phyloP scores from a whole-genome alignment of 2,329 filamentous ascomycete species.

The Rhynchosporium graminicola region DNA sequence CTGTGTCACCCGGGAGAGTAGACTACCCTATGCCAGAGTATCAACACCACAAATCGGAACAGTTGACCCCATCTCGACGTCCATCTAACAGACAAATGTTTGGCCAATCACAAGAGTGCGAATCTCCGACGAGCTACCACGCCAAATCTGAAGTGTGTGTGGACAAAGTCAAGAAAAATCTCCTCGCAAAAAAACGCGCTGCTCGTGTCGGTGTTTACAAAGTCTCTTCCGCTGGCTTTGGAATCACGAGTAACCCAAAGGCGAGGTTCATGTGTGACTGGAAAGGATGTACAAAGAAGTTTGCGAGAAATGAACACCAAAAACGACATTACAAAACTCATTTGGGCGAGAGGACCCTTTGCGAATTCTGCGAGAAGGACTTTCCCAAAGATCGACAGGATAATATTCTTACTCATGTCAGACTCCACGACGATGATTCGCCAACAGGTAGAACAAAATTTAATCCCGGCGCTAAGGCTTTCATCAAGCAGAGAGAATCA shows the following conservation, averaged over 20 bases:
- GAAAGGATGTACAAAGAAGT: background rate
- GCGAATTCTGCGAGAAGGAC: background rate
- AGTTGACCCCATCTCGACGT: background rate
- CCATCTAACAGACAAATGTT: background rate
- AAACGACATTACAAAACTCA: constrained; percentile 2
- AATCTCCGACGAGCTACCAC: background rate
- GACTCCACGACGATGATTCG: background rate
- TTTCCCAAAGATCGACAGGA: background rate
- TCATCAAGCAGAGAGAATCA: background rate
- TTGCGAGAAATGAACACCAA: background rate
- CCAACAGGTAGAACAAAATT: background rate
- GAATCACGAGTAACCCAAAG: background rate
- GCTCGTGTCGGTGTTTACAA: background rate
- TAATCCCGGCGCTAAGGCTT: background rate
- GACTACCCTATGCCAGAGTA: background rate
- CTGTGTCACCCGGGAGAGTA: background rate
- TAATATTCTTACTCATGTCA: constrained; percentile 1
- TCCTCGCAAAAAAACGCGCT: background rate
- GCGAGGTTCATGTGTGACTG: background rate
- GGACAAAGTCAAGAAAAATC: constrained; percentile 1
- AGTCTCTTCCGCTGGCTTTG: background rate
- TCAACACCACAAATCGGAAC: background rate
- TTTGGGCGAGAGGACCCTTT: background rate
- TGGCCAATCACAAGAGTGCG: background rate
- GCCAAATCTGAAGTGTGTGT: background rate